These are phyloP conservation scores for Musa balbisiana DNA, from an alignment of 202 grass and related monocot species.

Conservation along the genomic window DNA sequence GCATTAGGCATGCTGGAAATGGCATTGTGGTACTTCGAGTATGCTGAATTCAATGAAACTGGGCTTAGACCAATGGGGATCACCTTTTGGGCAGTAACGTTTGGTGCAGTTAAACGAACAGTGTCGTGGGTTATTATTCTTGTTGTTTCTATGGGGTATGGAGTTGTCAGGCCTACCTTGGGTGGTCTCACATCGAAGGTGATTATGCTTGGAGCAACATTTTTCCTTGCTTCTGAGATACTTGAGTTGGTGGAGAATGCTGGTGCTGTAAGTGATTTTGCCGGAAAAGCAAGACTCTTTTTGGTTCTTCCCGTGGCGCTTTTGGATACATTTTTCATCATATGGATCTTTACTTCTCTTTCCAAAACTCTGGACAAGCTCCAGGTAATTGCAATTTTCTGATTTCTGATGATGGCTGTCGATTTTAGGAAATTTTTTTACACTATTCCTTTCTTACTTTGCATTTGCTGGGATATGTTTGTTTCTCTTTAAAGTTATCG, in stretches of 20 bases:
- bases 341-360: conserved; percentile 96
- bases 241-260: conserved; percentile 97
- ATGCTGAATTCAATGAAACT: conserved; percentile 91
- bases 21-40: conserved; percentile 96
- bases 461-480: conserved; percentile 9
- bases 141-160: conserved; percentile 84
- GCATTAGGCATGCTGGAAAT: conserved; percentile 96
- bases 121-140: conserved; percentile 75
- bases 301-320: conserved; percentile 88
- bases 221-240: conserved; percentile 92
- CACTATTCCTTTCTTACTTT: conserved; percentile 1
- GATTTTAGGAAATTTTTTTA: conserved; percentile 4
- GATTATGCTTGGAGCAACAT: conserved; percentile 83
- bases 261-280: conserved; percentile 86
- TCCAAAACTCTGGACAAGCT: conserved; percentile 84
- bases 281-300: conserved; percentile 88
- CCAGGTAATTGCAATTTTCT: conserved; percentile 38
- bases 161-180: conserved; percentile 81
- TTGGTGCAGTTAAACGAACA: conserved; percentile 87
- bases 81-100: conserved; percentile 98
- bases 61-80: conserved; percentile 74
- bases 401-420: neutral
- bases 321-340: conserved; percentile 84
- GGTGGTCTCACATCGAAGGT: conserved; percentile 94
- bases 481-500: conserved; percentile 5